Percentiles rank a stretch among this genome's conserved stretches.
phyloP scores from a whole-genome alignment of 768 basidiomycete genomes.

The Podaxis rugospora region DNA sequence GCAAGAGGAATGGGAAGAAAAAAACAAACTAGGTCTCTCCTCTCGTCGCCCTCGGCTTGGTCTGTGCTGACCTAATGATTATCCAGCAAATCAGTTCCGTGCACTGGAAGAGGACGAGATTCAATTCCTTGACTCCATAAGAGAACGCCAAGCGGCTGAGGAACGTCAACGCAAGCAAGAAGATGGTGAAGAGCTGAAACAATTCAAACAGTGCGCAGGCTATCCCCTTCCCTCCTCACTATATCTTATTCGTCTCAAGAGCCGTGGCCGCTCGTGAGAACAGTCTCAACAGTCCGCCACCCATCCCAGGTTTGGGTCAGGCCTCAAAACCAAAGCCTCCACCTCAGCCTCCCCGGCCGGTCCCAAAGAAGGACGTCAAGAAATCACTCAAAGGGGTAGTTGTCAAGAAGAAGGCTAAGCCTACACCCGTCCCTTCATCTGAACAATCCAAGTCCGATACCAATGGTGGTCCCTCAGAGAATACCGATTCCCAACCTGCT shows the following conservation, averaged over 20 bases:
- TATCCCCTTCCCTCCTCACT: neutral
- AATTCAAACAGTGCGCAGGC: conserved; percentile 65
- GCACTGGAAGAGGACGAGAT: conserved; percentile 89
- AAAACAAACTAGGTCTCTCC: conserved; percentile 61
- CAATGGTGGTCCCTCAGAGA: conserved; percentile 12
- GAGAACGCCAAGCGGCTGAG: conserved; percentile 71
- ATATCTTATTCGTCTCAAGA: conserved; percentile 22
- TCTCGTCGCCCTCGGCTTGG: conserved; percentile 12
- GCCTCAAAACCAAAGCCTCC: conserved; percentile 28
- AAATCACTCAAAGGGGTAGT: conserved; percentile 73
- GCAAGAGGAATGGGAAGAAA: conserved; percentile 93
- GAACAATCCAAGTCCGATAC: neutral
- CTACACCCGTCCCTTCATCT: conserved; percentile 17
- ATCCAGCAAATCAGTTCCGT: conserved; percentile 79
- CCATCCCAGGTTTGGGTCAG: conserved; percentile 26
- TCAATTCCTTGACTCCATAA: conserved; percentile 80
- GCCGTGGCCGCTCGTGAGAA: conserved; percentile 67
- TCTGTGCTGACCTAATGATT: neutral
- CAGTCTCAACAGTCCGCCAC: conserved; percentile 41
- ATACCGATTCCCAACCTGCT: conserved; percentile 26
- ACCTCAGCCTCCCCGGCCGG: conserved; percentile 23
- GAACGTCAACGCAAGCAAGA: conserved; percentile 69
- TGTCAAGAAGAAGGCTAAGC: conserved; percentile 70
- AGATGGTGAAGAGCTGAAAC: conserved; percentile 76
- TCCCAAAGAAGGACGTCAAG: conserved; percentile 60